Conservation (phyloP, 2,329 filamentous ascomycete species). For the Diaporthe sp. region DNA sequence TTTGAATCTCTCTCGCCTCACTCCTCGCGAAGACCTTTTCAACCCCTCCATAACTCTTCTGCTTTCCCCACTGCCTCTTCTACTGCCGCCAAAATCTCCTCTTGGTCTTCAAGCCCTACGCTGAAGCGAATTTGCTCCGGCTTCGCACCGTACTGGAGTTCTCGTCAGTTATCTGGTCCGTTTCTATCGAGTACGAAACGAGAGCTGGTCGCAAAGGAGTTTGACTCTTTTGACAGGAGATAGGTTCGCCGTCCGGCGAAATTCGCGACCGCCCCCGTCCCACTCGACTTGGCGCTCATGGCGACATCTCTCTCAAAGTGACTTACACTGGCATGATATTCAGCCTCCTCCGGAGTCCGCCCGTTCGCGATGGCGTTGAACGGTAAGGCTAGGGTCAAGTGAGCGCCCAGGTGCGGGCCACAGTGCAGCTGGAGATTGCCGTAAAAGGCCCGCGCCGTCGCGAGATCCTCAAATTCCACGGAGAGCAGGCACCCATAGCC, state of each 20-base stretch:
- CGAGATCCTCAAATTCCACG: conserved; percentile 62
- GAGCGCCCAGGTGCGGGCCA: conserved; percentile 68
- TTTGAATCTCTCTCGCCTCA: too few relatives aligned
- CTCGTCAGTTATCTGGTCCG: not conserved
- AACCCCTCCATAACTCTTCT: conserved; percentile 9
- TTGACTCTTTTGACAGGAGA: not conserved
- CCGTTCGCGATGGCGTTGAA: conserved; percentile 62
- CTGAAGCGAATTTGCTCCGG: conserved; percentile 61
- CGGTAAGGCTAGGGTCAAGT: conserved; percentile 63
- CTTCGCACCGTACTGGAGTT: conserved; percentile 51
- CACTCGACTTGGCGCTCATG: too few relatives aligned
- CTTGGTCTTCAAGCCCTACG: conserved; percentile 61
- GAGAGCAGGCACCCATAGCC: conserved; percentile 70
- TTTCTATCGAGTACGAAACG: not conserved
- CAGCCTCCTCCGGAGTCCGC: conserved; percentile 54
- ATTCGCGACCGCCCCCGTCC: too few relatives aligned
- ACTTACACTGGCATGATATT: conserved; percentile 50
- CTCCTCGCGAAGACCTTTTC: too few relatives aligned
- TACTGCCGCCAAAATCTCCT: conserved; percentile 57
- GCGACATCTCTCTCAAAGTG: not conserved
- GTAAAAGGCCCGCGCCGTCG: conserved; percentile 62
- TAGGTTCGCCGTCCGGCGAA: not conserved
- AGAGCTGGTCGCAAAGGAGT: too few relatives aligned
- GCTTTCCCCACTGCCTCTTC: conserved; percentile 51
- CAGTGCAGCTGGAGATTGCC: conserved; percentile 63